Evolutionary conservation across 1,284 basidiomycete genomes (phyloP).

Genomic region (Pseudozyma flocculosa): DNA sequence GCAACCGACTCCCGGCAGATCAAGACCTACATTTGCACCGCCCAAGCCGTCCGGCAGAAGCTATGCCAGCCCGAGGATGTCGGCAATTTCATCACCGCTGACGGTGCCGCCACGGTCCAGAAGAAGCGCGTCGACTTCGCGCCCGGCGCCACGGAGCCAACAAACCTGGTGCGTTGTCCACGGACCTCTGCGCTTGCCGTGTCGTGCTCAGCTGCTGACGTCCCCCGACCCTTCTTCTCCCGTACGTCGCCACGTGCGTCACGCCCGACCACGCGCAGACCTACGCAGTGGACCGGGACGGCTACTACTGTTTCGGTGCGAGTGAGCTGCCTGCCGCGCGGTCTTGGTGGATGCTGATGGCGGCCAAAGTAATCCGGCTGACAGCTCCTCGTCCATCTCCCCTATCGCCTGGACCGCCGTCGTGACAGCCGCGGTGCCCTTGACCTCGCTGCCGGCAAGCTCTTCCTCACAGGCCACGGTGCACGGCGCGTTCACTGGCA

Average conservation of each 20-base stretch:
- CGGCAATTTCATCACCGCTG: conserved; percentile 45
- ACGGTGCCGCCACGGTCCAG: conserved; percentile 18
- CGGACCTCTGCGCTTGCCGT: too few species aligned
- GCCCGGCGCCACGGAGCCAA: conserved; percentile 8
- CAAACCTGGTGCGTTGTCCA: conserved; percentile 21
- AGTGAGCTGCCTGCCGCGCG: conserved; percentile 18
- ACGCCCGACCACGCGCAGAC: too few species aligned
- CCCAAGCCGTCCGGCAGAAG: conserved; percentile 21
- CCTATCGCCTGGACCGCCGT: too few species aligned
- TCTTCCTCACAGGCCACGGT: conserved; percentile 41
- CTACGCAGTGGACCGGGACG: conserved; percentile 81
- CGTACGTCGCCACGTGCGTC: too few species aligned
- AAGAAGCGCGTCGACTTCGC: conserved; percentile 43
- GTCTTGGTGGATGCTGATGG: too few species aligned
- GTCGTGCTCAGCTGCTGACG: too few species aligned
- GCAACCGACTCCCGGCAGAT: too few species aligned
- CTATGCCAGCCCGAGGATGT: conserved; percentile 34
- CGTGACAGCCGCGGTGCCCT: conserved; percentile 81
- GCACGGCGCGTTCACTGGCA: conserved; percentile 79
- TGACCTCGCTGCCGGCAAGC: conserved; percentile 65
- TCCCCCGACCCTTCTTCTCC: too few species aligned
- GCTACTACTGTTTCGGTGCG: conserved; percentile 92
- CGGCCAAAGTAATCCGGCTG: too few species aligned
- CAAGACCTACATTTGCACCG: conserved; percentile 68
- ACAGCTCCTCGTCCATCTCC: too few species aligned